Conservation (phyloP, 2,329 filamentous ascomycete species). For the Trichoderma sp. region DNA sequence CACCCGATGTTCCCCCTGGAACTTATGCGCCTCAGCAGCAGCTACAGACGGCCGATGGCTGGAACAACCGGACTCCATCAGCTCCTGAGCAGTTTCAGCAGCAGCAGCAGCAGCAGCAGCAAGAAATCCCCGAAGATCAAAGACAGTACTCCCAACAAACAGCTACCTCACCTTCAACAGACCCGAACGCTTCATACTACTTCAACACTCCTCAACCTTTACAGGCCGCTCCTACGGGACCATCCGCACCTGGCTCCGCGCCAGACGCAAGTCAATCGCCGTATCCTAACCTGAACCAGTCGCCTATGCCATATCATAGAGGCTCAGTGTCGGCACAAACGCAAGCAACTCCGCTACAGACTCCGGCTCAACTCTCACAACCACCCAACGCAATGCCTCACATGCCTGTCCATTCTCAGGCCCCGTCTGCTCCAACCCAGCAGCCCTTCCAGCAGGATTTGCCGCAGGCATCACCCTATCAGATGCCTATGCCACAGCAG, state of each 20-base stretch:
- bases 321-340: constrained; percentile 39
- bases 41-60: constrained; percentile 49
- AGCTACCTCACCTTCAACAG: constrained; percentile 35
- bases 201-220: constrained; percentile 42
- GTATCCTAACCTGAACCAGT: constrained; percentile 51
- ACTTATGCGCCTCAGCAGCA: constrained; percentile 47
- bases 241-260: constrained; percentile 38
- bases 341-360: constrained; percentile 33
- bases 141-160: constrained; percentile 32
- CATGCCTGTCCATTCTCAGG: constrained; percentile 18
- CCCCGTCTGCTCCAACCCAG: not conserved
- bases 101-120: constrained; percentile 26
- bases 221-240: constrained; percentile 26
- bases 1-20: constrained; percentile 38
- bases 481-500: constrained; percentile 30
- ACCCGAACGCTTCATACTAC: constrained; percentile 58
- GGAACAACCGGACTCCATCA: constrained; percentile 44
- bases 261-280: constrained; percentile 47
- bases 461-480: constrained; percentile 22
- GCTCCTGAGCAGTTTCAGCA: constrained; percentile 31
- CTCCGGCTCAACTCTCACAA: constrained; percentile 31
- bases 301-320: constrained; percentile 41
- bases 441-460: constrained; percentile 14
- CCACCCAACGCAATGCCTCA: constrained; percentile 25
- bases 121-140: constrained; percentile 27